Evolutionary conservation across 1,139 yeast genomes (phyloP).

Genomic region (Citeromyces hawaiiensis): DNA sequence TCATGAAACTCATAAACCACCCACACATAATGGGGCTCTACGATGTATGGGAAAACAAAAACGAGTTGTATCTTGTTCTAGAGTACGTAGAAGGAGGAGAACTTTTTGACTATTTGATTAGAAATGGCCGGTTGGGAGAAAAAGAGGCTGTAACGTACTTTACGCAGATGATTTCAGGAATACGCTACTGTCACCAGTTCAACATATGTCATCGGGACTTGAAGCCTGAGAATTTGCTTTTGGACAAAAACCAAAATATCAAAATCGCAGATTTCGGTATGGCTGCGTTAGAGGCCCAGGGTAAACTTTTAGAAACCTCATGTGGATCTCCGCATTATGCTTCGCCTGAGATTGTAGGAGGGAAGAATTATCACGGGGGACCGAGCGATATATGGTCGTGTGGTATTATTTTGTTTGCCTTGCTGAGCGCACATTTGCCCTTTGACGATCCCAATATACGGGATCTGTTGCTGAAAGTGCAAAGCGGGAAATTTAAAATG

Average conservation of each 20-base stretch:
- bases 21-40: conserved; percentile 91
- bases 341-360: conserved; percentile 94
- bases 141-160: conserved; percentile 82
- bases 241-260: conserved; percentile 79
- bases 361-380: conserved; percentile 88
- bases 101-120: conserved; percentile 79
- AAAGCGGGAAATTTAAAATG: conserved; percentile 76
- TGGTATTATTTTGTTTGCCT: conserved; percentile 87
- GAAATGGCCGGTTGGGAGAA: conserved; percentile 80
- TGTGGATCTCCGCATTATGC: conserved; percentile 99
- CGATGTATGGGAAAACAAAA: conserved; percentile 97
- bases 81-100: conserved; percentile 99
- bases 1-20: conserved; percentile 81
- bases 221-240: conserved; percentile 84
- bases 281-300: conserved; percentile 95
- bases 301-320: conserved; percentile 77
- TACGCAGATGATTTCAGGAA: conserved; percentile 85
- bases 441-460: conserved; percentile 95
- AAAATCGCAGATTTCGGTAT: conserved; percentile 98
- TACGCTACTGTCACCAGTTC: conserved; percentile 84
- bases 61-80: conserved; percentile 77
- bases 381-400: conserved; percentile 99
- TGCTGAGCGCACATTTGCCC: conserved; percentile 88
- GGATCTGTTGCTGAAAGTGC: conserved; percentile 75
- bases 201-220: conserved; percentile 93